Conservation (phyloP, 345 rosid species). For the Kandelia obovata region DNA sequence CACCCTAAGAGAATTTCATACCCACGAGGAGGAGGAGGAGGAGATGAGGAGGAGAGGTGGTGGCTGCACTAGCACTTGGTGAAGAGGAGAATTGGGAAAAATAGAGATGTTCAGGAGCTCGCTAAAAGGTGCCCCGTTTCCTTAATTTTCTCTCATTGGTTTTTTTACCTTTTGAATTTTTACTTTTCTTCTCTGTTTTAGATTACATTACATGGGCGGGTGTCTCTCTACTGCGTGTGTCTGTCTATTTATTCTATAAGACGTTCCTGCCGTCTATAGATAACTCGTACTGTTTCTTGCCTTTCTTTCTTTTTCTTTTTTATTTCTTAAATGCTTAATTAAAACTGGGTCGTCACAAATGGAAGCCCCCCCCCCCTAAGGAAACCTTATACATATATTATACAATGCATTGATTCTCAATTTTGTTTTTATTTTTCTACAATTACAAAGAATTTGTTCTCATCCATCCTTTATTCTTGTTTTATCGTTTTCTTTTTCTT, state of each 20-base stretch:
- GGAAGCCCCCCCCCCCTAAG: neutral
- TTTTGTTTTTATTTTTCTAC: neutral
- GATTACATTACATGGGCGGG: neutral
- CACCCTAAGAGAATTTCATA: neutral
- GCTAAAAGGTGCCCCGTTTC: constrained; percentile 47
- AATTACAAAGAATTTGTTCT: neutral
- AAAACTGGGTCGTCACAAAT: neutral
- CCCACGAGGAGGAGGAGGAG: constrained; percentile 22
- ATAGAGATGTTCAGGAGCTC: constrained; percentile 41
- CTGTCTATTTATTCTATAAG: neutral
- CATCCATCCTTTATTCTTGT: neutral
- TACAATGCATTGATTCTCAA: neutral
- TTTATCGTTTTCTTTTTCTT: neutral
- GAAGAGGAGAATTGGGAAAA: constrained; percentile 25
- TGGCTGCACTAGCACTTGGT: constrained; percentile 1
- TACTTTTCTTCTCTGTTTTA: constrained; percentile 8
- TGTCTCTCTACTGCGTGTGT: neutral
- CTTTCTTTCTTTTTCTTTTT: neutral
- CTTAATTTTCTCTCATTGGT: neutral
- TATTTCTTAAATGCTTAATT: neutral
- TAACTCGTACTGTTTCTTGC: neutral
- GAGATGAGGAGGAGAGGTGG: constrained; percentile 5
- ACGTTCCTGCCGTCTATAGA: constrained; percentile 1
- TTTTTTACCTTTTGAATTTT: neutral
- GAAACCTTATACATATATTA: neutral